Conservation (phyloP, 1,284 basidiomycete species). For the Malassezia cuniculi region DNA sequence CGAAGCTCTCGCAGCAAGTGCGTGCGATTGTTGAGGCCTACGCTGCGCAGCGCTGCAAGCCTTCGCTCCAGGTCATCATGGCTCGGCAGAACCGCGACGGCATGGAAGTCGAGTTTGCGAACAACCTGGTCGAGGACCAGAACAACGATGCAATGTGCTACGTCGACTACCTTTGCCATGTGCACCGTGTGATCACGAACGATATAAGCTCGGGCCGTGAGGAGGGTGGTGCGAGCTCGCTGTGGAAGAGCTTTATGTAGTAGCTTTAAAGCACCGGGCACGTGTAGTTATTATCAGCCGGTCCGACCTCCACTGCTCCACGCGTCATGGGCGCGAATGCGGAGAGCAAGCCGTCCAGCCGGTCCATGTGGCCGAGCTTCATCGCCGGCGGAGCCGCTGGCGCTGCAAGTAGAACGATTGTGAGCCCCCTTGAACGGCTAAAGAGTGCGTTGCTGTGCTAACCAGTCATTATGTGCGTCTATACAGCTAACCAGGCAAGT, state of each 20-base stretch:
- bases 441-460: constrained; percentile 52
- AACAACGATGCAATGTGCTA: constrained; percentile 75
- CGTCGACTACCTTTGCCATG: constrained; percentile 42
- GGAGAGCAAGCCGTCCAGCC: no score
- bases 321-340: no score
- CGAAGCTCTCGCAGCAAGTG: constrained; percentile 68
- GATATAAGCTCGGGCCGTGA: constrained; percentile 29
- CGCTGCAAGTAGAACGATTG: constrained; percentile 68
- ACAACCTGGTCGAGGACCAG: constrained; percentile 90
- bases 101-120: constrained; percentile 85
- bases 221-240: constrained; percentile 11
- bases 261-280: no score
- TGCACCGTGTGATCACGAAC: constrained; percentile 38
- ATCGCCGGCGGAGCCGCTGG: constrained; percentile 57
- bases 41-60: constrained; percentile 54
- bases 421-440: constrained; percentile 74
- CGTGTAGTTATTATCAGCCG: no score
- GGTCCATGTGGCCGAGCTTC: constrained; percentile 39
- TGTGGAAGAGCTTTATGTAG: constrained; percentile 14
- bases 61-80: constrained; percentile 58
- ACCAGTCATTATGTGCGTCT: constrained; percentile 63
- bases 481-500: constrained; percentile 20
- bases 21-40: constrained; percentile 68
- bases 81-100: constrained; percentile 88
- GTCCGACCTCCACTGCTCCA: no score